phyloP scores from a whole-genome alignment of 1,284 basidiomycete genomes.

The Ganoderma meredithae region DNA sequence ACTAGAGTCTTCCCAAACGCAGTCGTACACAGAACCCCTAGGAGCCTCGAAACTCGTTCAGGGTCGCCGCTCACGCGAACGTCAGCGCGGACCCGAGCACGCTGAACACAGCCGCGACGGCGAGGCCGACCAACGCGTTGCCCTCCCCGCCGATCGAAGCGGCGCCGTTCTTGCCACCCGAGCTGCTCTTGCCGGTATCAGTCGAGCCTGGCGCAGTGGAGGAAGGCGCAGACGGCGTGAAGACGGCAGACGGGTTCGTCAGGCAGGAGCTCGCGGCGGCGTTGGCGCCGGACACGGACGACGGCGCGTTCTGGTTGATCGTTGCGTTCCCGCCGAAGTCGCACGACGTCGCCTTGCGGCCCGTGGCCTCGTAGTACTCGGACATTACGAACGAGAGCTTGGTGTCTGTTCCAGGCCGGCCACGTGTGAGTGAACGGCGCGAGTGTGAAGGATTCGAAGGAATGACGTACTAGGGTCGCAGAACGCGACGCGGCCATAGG shows the following conservation, averaged over 20 bases:
- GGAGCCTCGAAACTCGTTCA: neutral
- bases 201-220: conserved; percentile 38
- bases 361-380: conserved; percentile 75
- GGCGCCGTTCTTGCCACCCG: conserved; percentile 14
- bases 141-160: conserved; percentile 39
- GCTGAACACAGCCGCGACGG: conserved; percentile 45
- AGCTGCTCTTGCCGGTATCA: conserved; percentile 34
- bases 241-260: conserved; percentile 70
- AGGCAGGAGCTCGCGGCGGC: conserved; percentile 77
- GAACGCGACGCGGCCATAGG: conserved; percentile 77
- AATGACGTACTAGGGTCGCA: conserved; percentile 75
- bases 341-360: conserved; percentile 67
- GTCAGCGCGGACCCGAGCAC: conserved; percentile 41
- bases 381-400: conserved; percentile 88
- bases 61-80: conserved; percentile 35
- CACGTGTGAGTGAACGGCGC: neutral
- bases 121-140: conserved; percentile 52
- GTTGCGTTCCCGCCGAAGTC: conserved; percentile 87
- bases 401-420: conserved; percentile 54
- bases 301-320: conserved; percentile 65
- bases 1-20: neutral
- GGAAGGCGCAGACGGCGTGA: conserved; percentile 65
- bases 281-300: conserved; percentile 60
- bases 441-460: neutral
- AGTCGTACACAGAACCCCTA: neutral